Base-by-base conservation (phyloP, 2,329 filamentous ascomycete species). In the Aspergillus piperis region DNA sequence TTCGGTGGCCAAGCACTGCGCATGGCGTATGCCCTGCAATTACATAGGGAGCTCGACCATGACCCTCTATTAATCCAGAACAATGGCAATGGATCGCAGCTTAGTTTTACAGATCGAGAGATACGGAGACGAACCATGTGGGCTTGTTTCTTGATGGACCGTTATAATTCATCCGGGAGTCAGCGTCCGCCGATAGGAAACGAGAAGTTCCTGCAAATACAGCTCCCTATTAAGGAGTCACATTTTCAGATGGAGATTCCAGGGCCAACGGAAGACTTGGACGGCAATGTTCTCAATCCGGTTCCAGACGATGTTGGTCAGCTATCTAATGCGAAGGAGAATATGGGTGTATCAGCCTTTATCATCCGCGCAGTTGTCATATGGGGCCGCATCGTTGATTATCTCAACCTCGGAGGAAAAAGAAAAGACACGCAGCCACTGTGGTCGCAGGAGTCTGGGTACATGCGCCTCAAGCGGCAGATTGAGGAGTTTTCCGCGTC, bases 101-200 rank as follows among this genome's bases (percentile, higher is more conserved):
- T 95, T 55, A 96, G 92, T 72, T 95, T 95, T 67, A 92, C 93
- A 15, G 95, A 98, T 74, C 89, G 92, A 27, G 95, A 99, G 74
- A 97, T 98, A 57, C 86, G 95, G 62, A 83, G 95, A 66, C 86
- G 95, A 59, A 95, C 92, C 2, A 98, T 99, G 94, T 99, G 95
- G 95, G 91, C 93, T 11, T 98, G 94, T 73, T 96, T 96, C 71
- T 77, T 97, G 59, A 97, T 98, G 93, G 95, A 99, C 73, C 88
- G 94, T 0, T 97, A 97, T 81, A 97, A 96, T 76, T 97, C 94
- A 0, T 97, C 93, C 1, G 94, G 95, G 2, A 96, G 92, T 2
- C 93, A 97, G 70, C 85, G 94, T 39, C 95, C 95, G 19, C 91
- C 92, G 56, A 96, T 97, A 67, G 89, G 96, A 57, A 89, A 91